Conservation (phyloP, 176 grass and related monocot genomes). For the Alloteropsis semialata region DNA sequence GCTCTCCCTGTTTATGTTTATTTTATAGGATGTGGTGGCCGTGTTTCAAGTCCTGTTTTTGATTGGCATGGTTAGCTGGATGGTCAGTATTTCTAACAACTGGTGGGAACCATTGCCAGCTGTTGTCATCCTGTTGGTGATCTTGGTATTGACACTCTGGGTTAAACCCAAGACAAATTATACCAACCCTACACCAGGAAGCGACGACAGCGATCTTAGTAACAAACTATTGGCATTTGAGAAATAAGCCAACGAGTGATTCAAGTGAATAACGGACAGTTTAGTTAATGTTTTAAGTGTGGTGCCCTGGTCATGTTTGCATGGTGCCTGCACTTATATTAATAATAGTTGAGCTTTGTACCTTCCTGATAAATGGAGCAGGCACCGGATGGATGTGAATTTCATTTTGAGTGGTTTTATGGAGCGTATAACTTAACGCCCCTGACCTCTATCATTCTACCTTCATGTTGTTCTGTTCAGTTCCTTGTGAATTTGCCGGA, state of each 20-base stretch:
- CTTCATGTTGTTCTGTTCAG: too few species aligned
- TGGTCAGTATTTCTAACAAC: not conserved
- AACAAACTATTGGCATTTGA: not conserved
- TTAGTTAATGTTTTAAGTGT: not conserved
- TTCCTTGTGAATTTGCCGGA: too few species aligned
- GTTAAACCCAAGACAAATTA: not conserved
- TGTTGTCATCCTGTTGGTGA: not conserved
- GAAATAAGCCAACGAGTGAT: not conserved
- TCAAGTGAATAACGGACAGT: not conserved
- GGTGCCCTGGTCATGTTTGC: not conserved
- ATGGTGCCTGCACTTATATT: not conserved
- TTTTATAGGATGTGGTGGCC: not conserved
- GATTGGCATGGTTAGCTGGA: not conserved
- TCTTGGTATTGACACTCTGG: not conserved
- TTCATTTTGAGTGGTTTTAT: not conserved
- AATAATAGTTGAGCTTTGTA: not conserved
- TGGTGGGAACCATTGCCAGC: not conserved
- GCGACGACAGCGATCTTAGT: not conserved
- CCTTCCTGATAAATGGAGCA: not conserved
- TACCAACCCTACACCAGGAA: not conserved
- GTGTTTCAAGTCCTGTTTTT: not conserved
- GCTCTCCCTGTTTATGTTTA: too few species aligned
- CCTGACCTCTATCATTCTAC: not conserved
- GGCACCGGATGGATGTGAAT: not conserved
- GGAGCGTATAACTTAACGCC: not conserved